Evolutionary conservation across 139 green algal genomes (phyloP), one percentile per base, ranked within the genome.

Genomic region (Edaphochlamys debaryana): DNA sequence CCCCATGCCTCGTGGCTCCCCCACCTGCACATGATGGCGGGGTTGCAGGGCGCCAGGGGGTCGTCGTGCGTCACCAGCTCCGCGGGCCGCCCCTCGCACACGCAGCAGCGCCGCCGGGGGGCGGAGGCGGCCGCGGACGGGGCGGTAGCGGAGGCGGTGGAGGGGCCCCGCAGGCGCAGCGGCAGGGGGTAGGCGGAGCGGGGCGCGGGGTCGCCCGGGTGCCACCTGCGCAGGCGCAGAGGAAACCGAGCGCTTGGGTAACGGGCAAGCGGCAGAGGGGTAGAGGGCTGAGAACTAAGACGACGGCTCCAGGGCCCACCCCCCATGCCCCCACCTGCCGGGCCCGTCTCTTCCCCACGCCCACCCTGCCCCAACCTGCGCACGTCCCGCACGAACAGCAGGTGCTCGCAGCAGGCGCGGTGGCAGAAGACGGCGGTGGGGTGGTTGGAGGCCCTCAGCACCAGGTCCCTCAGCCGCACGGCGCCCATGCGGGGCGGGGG

Each of bases 391-490:
- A 96, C 73, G 30, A 84, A 69, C 11, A 95, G 27, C 67, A 90
- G 66, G 81, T 96, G 93, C 79, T 96, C 92, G 85, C 93, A 96
- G 69, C 91, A 91, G 52, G 88, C 89, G 67, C 89, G 84, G 76
- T 96, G 93, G 79, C 86, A 92, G 86, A 90, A 95, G 32, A 95
- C 70, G 73, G 89, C 90, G 52, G 70, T 79, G 36, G 90, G 82
- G 29, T 45, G 72, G 32, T 76, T 67, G 29, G 88, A 88, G 38
- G 90, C 50, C 7, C 87, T 82, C 86, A 94, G 58, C 50, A 67
- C 82, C 45, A 93, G 67, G n/a, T 89, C 66, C 9, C 50, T 34
- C n/a, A n/a, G n/a, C n/a, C n/a, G n/a, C n/a, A n/a, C n/a, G n/a
- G n/a, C n/a, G n/a, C n/a, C n/a, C n/a, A 54, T 92, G 82, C 45